phyloP scores from a whole-genome alignment of 495 filamentous ascomycete genomes.

The Aspergillus cavernicola region DNA sequence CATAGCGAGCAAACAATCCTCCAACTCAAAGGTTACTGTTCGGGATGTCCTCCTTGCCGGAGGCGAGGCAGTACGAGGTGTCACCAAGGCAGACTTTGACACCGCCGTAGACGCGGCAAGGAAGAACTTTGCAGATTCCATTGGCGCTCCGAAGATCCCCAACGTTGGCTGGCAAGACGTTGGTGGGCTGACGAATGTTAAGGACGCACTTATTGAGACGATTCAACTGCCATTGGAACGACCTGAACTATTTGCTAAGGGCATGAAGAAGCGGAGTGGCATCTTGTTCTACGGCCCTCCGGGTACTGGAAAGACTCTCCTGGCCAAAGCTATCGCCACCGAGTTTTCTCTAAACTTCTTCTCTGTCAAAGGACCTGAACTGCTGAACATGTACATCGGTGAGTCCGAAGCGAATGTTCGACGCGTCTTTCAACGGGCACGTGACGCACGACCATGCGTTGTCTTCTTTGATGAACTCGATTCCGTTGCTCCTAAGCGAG shows the following conservation, averaged over 20 bases:
- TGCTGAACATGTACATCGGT: slow-evolving; percentile 99
- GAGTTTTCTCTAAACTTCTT: slow-evolving; percentile 99
- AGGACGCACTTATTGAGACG: slow-evolving; percentile 93
- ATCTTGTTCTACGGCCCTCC: slow-evolving; percentile 98
- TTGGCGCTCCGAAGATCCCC: slow-evolving; percentile 96
- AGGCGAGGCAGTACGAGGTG: slow-evolving; percentile 68
- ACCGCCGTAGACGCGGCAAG: slow-evolving; percentile 86
- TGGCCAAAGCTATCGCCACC: slow-evolving; percentile 96
- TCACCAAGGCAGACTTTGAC: slow-evolving; percentile 88
- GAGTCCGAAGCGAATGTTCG: slow-evolving; percentile 98
- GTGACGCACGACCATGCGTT: slow-evolving; percentile 94
- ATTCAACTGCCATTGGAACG: slow-evolving; percentile 91
- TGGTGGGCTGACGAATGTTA: slow-evolving; percentile 87
- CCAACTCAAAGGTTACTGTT: slow-evolving; percentile 51
- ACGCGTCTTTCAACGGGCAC: slow-evolving; percentile 88
- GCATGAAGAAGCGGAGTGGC: slow-evolving; percentile 97
- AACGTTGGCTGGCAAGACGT: slow-evolving; percentile 97
- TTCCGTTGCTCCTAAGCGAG: slow-evolving; percentile 93
- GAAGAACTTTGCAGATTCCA: slow-evolving; percentile 95
- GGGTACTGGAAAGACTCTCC: slow-evolving; percentile 92
- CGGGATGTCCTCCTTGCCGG: slow-evolving; percentile 85
- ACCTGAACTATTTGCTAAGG: slow-evolving; percentile 93
- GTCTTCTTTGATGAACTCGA: slow-evolving; percentile 99
- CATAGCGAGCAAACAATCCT: slow-evolving; percentile 30
- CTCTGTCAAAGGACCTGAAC: slow-evolving; percentile 93